Percentiles rank a stretch among this genome's conserved stretches.
phyloP scores from a whole-genome alignment of 2,329 filamentous ascomycete genomes.

The Nannizzia gypsea region DNA sequence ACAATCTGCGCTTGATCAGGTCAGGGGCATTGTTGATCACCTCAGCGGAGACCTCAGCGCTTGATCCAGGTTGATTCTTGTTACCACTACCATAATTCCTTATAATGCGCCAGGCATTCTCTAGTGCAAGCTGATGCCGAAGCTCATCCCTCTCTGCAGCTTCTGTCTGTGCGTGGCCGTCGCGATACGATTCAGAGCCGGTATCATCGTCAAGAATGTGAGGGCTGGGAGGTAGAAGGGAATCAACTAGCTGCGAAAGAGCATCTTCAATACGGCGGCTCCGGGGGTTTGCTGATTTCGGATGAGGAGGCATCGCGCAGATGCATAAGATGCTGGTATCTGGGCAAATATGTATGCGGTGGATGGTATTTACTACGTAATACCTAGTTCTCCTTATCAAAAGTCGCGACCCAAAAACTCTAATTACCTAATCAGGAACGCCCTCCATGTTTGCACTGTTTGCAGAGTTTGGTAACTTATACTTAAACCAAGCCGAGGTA shows the following conservation, averaged over 20 bases:
- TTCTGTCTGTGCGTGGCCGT: slow-evolving; percentile 26
- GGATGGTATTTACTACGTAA: no score
- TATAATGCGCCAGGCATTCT: slow-evolving; percentile 30
- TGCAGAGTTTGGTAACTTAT: no score
- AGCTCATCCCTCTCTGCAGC: slow-evolving; percentile 28
- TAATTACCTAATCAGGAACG: background rate
- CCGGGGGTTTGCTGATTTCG: slow-evolving; percentile 21
- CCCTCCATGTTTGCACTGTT: background rate
- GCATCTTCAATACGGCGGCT: slow-evolving; percentile 34
- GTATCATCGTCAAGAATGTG: slow-evolving; percentile 23
- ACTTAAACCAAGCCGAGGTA: no score
- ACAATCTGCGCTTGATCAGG: slow-evolving; percentile 77
- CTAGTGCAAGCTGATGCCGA: slow-evolving; percentile 25
- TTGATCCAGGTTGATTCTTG: background rate
- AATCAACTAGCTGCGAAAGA: slow-evolving; percentile 33
- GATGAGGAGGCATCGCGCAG: slow-evolving; percentile 19
- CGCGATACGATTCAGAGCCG: slow-evolving; percentile 24
- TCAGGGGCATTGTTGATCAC: slow-evolving; percentile 82
- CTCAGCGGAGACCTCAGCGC: slow-evolving; percentile 19
- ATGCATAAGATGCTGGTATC: background rate
- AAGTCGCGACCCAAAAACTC: background rate
- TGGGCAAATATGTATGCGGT: background rate
- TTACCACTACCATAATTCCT: slow-evolving; percentile 22
- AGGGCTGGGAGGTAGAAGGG: slow-evolving; percentile 26
- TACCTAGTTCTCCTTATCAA: background rate